Evolutionary conservation across 768 basidiomycete species (phyloP), one percentile per base, ranked within the genome.

Genomic region (Royoungia palumana): DNA sequence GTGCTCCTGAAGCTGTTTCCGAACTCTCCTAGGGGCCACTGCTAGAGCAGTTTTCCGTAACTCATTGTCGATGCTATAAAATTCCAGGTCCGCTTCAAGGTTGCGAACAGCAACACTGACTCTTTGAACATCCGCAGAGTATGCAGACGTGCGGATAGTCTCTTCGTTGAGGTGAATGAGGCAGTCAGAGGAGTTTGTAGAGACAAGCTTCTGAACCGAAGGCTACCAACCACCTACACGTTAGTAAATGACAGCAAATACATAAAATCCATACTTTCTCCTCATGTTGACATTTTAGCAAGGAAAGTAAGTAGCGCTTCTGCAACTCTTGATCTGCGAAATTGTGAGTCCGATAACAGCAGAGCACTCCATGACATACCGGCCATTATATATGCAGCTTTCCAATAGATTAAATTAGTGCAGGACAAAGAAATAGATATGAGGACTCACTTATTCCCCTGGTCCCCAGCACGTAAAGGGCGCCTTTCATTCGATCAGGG

Each of bases 401-500:
- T 40, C 27, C 39, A 22, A 41, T 20, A 41, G 9, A 55, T 53
- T 17, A 17, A 58, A 41, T 62, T 13, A 49, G 52, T 25, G 20
- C 27, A 11, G 37, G 25, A 30, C 20, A 46, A 28, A 45, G 7
- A 40, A 39, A 16, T 17, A 39, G 17, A 50, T 4, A 46, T 30
- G 41, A 21, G 5, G 44, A 57, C 79, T 37, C 53, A 86, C 86
- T 77, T 46, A 76, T 83, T 25, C 79, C 83, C 66, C 86, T 87
- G 58, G 85, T 83, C 71, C 82, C 82, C 10, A 90, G 67, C 17
- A 89, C 75, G 63, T 93, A 94, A 35, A 95, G 72, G 16, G 91
- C 92, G 8, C 95, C 95, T 70, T 98, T 98, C 83, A 96, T 94
- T 21, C 87, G 78, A 67, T 98, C 94, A 10, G 92, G 87, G 61